Evolutionary conservation across 2,329 filamentous ascomycete species (phyloP).

Genomic region (Fusarium irregulare): DNA sequence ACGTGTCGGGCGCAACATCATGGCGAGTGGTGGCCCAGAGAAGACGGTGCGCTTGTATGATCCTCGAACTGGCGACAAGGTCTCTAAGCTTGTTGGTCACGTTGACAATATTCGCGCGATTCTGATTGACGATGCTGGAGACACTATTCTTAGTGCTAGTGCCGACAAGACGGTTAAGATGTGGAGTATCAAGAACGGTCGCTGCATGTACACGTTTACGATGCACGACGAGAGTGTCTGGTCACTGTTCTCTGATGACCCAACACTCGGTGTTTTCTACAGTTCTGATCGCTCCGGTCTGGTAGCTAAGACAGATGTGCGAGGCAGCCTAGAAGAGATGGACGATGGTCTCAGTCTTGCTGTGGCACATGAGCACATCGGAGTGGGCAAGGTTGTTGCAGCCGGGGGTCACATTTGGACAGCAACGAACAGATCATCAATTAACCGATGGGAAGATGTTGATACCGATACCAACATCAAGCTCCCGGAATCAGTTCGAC

Average conservation of each 20-base stretch:
- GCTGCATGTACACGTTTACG: slow-evolving; percentile 97
- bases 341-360: slow-evolving; percentile 92
- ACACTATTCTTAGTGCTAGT: slow-evolving; percentile 92
- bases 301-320: slow-evolving; percentile 95
- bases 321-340: slow-evolving; percentile 72
- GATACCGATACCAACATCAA: slow-evolving; percentile 80
- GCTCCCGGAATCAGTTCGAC: slow-evolving; percentile 66
- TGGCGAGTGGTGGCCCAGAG: slow-evolving; percentile 94
- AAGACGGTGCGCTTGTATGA: slow-evolving; percentile 95
- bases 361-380: slow-evolving; percentile 91
- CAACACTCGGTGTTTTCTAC: slow-evolving; percentile 89
- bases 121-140: slow-evolving; percentile 86
- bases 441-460: slow-evolving; percentile 90
- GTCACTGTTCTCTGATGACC: slow-evolving; percentile 91
- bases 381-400: slow-evolving; percentile 74
- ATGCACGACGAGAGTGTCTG: slow-evolving; percentile 99
- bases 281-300: slow-evolving; percentile 92
- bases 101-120: slow-evolving; percentile 95
- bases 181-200: slow-evolving; percentile 93
- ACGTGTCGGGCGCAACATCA: slow-evolving; percentile 79
- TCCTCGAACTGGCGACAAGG: slow-evolving; percentile 84
- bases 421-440: slow-evolving; percentile 87
- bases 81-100: slow-evolving; percentile 97
- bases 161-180: slow-evolving; percentile 98
- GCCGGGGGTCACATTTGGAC: slow-evolving; percentile 88